phyloP scores from a whole-genome alignment of 495 filamentous ascomycete species.

The Lasiosphaeria hispida region DNA sequence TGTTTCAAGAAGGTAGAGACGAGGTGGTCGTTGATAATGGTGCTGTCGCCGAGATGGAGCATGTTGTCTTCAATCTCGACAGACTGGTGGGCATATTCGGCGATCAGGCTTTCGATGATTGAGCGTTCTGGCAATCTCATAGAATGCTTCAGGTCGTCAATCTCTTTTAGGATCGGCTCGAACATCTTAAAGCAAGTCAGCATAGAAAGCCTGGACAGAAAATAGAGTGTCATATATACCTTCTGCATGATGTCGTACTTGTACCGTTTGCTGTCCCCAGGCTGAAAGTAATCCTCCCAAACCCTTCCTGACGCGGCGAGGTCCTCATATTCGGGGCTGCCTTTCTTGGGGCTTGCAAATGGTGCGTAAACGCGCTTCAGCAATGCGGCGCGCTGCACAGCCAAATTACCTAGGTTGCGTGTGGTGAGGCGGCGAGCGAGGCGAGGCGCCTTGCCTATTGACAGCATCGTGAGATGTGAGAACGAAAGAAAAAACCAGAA shows the following conservation, averaged over 20 bases:
- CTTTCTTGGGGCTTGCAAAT: neutral
- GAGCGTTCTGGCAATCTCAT: neutral
- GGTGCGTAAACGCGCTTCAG: neutral
- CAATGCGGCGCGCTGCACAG: neutral
- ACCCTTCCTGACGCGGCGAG: neutral
- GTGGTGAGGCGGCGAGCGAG: too few species aligned
- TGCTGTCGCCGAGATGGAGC: neutral
- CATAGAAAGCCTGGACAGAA: too few species aligned
- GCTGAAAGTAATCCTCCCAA: neutral
- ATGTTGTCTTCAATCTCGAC: neutral
- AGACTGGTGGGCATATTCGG: neutral
- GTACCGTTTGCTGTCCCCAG: neutral
- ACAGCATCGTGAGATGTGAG: too few species aligned
- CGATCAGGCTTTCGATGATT: neutral
- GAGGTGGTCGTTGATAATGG: neutral
- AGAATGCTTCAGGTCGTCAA: neutral
- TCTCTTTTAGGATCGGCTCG: neutral
- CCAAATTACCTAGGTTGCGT: neutral
- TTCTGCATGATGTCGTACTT: neutral
- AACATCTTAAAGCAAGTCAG: neutral
- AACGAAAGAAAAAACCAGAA: too few species aligned
- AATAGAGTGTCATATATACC: neutral
- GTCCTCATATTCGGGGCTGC: neutral
- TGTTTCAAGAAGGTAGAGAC: neutral
- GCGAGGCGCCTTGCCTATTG: too few species aligned